Evolutionary conservation across 169 alveolate species (phyloP), one percentile per base, ranked within the genome.

Genomic region (Eimeria brunetti): DNA sequence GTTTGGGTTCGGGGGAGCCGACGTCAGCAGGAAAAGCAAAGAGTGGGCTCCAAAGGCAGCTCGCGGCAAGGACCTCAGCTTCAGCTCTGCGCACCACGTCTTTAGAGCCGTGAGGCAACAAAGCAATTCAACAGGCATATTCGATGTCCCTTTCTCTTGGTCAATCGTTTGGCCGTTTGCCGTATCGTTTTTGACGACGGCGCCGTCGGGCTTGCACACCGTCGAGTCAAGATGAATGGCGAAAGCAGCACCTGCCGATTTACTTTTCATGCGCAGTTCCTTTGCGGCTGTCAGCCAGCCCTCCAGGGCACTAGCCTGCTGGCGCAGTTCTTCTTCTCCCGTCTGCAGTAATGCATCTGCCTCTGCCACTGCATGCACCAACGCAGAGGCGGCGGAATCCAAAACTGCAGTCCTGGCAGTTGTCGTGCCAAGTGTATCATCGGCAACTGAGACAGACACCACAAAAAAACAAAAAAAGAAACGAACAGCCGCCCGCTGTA

Each of bases 51-150:
- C 92, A 60, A 86, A 86, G 62, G 92, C 81, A 51, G 92, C 92
- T 33, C 92, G 92, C 6, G 78, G 92, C 60, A 86, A 71, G 38
- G 92, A 86, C 51, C 92, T 49, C 78, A 86, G 33, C 11, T 62
- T 49, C 64, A 86, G 60, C 80, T 86, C 92, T 49, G 92, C 81
- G 81, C 92, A 60, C 92, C 92, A 86, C 60, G 92, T 86, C n/a
- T 62, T 86, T 24, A 86, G 36, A 24, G 92, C 92, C 92, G 92
- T 86, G 27, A 86, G 92, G n/a, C 92, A 86, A 64, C 92, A 86
- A 46, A 86, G 92, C 92, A 49, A 36, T 51, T 86, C 92, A 44
- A 86, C 81, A 9, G 92, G 36, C 14, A 56, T 7, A 38, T 44
- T 58, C 11, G 92, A 20, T n/a, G 67, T 33, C 80, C 11, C 49